Evolutionary conservation across 768 basidiomycete genomes (phyloP).

Genomic region (Podaxis sp.): DNA sequence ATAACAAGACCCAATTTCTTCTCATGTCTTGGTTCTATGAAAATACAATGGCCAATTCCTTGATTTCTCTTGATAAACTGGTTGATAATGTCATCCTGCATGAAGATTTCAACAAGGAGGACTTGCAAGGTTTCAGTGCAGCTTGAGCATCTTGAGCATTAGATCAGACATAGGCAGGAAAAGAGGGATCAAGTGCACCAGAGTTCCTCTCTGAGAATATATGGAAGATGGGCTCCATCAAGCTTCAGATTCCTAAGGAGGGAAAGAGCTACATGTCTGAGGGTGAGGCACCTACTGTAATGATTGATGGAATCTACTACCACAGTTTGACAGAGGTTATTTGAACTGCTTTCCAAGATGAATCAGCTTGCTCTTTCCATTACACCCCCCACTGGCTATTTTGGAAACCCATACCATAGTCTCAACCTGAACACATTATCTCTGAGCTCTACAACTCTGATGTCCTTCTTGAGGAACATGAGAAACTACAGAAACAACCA

Average conservation of each 20-base stretch:
- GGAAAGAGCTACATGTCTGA: no score
- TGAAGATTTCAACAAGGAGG: conserved; percentile 21
- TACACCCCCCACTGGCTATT: conserved; percentile 18
- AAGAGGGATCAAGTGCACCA: no score
- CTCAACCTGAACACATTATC: conserved; percentile 14
- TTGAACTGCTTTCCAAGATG: conserved; percentile 13
- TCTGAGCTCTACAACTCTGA: conserved; percentile 23
- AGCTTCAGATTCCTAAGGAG: no score
- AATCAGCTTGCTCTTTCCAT: conserved; percentile 18
- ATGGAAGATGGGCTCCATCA: no score
- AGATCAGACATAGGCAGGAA: no score
- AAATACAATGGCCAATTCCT: no score
- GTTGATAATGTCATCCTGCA: conserved; percentile 24
- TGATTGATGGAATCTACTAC: conserved; percentile 19
- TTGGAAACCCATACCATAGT: conserved; percentile 7
- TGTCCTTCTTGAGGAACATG: conserved; percentile 19
- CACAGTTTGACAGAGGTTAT: conserved; percentile 15
- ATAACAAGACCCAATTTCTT: no score
- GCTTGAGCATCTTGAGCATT: no score
- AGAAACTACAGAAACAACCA: not conserved
- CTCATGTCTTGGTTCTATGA: no score
- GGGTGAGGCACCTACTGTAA: conserved; percentile 21
- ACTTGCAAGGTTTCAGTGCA: conserved; percentile 21
- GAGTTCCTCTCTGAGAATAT: no score
- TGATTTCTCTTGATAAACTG: conserved; percentile 4